These are phyloP conservation scores for Gentiana macrophylla DNA, from an alignment of 257 asterid species.

Conservation along the genomic window DNA sequence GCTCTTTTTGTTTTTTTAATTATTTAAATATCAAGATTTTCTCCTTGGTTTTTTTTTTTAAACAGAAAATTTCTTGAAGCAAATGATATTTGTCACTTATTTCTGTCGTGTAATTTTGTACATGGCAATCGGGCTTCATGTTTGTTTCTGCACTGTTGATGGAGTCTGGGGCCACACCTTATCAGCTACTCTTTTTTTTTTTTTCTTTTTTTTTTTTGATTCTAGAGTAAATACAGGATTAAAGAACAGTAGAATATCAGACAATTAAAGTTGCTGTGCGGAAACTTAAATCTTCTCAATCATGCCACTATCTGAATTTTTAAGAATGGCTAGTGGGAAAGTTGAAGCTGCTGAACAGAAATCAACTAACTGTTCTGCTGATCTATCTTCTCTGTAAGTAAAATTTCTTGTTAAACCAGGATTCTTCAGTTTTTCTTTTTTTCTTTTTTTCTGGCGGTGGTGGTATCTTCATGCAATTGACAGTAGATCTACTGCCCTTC, in stretches of 20 bases:
- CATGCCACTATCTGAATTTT: constrained; percentile 86
- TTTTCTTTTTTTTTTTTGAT: constrained; percentile 3
- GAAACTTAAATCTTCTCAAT: constrained; percentile 12
- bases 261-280: constrained; percentile 3
- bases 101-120: constrained; percentile 15
- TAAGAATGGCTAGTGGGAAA: constrained; percentile 61
- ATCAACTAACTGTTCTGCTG: constrained; percentile 14
- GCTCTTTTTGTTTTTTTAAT: neutral
- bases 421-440: neutral
- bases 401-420: neutral
- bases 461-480: neutral
- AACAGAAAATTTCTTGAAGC: constrained; percentile 15
- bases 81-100: constrained; percentile 7
- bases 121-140: constrained; percentile 18
- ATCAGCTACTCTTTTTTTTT: neutral
- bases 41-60: constrained; percentile 2
- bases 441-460: neutral
- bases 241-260: neutral
- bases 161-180: constrained; percentile 9
- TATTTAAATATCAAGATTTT: neutral
- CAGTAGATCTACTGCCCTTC: neutral
- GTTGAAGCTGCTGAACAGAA: constrained; percentile 41
- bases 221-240: neutral
- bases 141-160: constrained; percentile 12
- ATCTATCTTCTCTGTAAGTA: constrained; percentile 37